These are phyloP conservation scores for Metarhizium anisopliae DNA, from an alignment of 2,329 filamentous ascomycete genomes.

Conservation along the genomic window DNA sequence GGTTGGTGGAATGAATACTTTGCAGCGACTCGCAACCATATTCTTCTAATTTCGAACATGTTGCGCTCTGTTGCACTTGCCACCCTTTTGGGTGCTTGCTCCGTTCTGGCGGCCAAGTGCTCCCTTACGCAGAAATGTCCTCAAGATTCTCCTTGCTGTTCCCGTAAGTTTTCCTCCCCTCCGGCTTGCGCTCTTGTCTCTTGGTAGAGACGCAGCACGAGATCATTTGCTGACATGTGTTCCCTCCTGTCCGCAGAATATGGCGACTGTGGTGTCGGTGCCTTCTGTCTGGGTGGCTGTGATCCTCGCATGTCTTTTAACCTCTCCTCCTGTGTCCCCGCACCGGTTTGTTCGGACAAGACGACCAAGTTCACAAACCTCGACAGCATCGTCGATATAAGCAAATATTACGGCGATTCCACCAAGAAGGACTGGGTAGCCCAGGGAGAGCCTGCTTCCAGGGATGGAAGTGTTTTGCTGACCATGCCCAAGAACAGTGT, in stretches of 20 bases:
- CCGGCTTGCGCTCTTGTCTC: not conserved
- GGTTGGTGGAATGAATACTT: not conserved
- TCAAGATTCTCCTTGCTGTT: conserved; percentile 65
- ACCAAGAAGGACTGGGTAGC: conserved; percentile 78
- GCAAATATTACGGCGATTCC: conserved; percentile 79
- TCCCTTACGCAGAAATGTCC: conserved; percentile 55
- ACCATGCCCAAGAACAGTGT: conserved; percentile 84
- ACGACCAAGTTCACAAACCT: conserved; percentile 66
- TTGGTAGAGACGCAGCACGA: not conserved
- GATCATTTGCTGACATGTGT: conserved; percentile 9
- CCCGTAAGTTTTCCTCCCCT: conserved; percentile 47
- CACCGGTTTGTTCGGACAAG: conserved; percentile 68
- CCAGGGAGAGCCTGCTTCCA: conserved; percentile 63
- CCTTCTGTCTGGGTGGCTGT: conserved; percentile 92
- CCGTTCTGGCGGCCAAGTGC: conserved; percentile 30
- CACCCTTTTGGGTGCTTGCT: conserved; percentile 22
- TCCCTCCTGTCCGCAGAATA: conserved; percentile 53
- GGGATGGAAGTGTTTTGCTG: conserved; percentile 64
- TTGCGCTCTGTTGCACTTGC: conserved; percentile 20
- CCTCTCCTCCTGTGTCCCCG: conserved; percentile 77
- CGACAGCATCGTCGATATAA: conserved; percentile 58
- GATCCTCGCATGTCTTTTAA: conserved; percentile 78
- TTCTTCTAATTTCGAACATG: conserved; percentile 16
- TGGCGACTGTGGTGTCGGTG: conserved; percentile 84
- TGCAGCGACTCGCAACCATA: not conserved